These are phyloP conservation scores for Annulohypoxylon nitens DNA, from an alignment of 495 filamentous ascomycete genomes.

Conservation along the genomic window DNA sequence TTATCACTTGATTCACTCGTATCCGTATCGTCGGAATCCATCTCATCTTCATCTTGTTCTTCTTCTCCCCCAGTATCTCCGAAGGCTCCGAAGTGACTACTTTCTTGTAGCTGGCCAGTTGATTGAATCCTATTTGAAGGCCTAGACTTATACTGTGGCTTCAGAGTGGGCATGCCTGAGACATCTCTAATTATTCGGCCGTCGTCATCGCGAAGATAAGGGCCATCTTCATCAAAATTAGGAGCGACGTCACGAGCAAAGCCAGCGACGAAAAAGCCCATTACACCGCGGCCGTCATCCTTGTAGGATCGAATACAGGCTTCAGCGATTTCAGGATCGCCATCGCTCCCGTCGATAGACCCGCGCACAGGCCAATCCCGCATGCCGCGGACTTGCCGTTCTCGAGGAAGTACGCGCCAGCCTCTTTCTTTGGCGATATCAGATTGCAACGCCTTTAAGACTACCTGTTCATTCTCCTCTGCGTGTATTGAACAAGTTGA, in stretches of 20 bases:
- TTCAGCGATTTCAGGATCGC: conserved; percentile 62
- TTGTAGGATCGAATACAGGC: conserved; percentile 86
- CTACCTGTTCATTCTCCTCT: conserved; percentile 90
- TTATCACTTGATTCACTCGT: conserved; percentile 17
- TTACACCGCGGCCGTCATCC: conserved; percentile 77
- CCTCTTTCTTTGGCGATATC: conserved; percentile 74
- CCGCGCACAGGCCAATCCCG: conserved; percentile 80
- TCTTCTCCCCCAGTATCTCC: conserved; percentile 47
- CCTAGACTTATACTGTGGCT: conserved; percentile 44
- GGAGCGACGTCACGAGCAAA: conserved; percentile 53
- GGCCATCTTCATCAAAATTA: conserved; percentile 35
- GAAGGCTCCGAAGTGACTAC: conserved; percentile 28
- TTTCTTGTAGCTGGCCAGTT: conserved; percentile 2
- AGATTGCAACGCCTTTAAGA: conserved; percentile 74
- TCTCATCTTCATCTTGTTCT: conserved; percentile 45
- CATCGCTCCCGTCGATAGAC: conserved; percentile 58
- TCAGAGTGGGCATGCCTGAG: conserved; percentile 57
- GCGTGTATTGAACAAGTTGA: conserved; percentile 91
- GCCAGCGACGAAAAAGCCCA: conserved; percentile 61
- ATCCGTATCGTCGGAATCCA: conserved; percentile 38
- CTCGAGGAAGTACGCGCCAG: conserved; percentile 79
- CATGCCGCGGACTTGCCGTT: conserved; percentile 79
- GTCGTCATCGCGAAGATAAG: conserved; percentile 56
- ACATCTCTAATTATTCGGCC: conserved; percentile 56
- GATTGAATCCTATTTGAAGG: conserved; percentile 8